Conservation (phyloP, 805 yeast genomes). For the Schwanniomyces polymorphus region DNA sequence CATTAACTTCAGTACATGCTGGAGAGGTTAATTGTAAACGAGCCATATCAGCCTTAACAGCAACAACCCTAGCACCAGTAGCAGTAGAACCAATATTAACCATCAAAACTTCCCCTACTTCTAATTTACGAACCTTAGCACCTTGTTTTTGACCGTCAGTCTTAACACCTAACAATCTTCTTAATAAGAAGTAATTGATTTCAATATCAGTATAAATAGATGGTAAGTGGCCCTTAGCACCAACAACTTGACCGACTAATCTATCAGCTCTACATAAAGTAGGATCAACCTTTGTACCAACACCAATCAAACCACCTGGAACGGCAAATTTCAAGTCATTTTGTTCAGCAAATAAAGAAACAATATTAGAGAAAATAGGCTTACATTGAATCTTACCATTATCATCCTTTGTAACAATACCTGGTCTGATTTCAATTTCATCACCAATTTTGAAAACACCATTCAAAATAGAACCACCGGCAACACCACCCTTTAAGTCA, state of each 20-base stretch:
- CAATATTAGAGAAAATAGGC: constrained; percentile 92
- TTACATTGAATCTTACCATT: constrained; percentile 86
- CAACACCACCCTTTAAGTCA: constrained; percentile 99
- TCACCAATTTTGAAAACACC: constrained; percentile 98
- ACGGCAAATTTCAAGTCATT: constrained; percentile 98
- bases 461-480: constrained; percentile 96
- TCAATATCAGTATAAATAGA: constrained; percentile 96
- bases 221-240: constrained; percentile 95
- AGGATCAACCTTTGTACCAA: constrained; percentile 98
- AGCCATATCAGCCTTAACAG: constrained; percentile 99
- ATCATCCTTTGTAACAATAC: constrained; percentile 95
- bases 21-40: constrained; percentile 95
- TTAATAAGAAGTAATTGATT: constrained; percentile 91
- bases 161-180: constrained; percentile 97
- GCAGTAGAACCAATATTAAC: constrained; percentile 99
- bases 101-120: constrained; percentile 94
- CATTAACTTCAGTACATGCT: constrained; percentile 97
- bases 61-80: constrained; percentile 97
- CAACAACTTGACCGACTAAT: constrained; percentile 98
- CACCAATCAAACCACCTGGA: constrained; percentile 99
- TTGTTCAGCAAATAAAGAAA: constrained; percentile 94
- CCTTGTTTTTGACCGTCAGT: constrained; percentile 93
- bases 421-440: constrained; percentile 98
- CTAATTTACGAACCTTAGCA: constrained; percentile 93
- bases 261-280: constrained; percentile 99